A percentile compares a stretch with the other conserved stretches of the same genome.
Conservation (phyloP, 805 yeast genomes). For the Dipodascopsis uninucleata region DNA sequence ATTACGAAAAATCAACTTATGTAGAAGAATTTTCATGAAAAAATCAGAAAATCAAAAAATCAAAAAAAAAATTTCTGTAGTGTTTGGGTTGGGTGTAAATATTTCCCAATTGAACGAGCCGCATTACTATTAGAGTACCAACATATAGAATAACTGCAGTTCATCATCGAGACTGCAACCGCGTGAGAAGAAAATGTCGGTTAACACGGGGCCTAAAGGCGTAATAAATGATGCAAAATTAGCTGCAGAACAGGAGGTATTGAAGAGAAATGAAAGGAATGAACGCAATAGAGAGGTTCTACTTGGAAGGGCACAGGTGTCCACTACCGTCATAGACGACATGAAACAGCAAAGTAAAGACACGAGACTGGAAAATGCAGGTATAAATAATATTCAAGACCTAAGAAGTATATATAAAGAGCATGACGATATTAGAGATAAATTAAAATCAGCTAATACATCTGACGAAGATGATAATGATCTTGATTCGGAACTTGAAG, state of each 20-base stretch:
- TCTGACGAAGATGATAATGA: neutral
- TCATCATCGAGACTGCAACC: too few species aligned
- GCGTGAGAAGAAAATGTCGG: constrained; percentile 5
- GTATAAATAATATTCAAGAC: too few species aligned
- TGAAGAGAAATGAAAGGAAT: neutral
- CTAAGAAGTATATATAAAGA: too few species aligned
- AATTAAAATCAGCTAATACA: neutral
- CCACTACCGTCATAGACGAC: constrained; percentile 7
- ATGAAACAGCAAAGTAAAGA: constrained; percentile 1
- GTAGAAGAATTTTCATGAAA: constrained; percentile 1
- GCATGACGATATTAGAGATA: too few species aligned
- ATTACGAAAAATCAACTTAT: neutral
- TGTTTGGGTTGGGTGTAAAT: constrained; percentile 6
- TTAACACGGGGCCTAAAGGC: constrained; percentile 15
- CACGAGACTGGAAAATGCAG: neutral
- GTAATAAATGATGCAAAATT: constrained; percentile 6
- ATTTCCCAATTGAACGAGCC: constrained; percentile 4
- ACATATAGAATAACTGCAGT: too few species aligned
- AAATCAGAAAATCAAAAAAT: too few species aligned
- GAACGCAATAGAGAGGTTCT: neutral
- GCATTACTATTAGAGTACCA: neutral
- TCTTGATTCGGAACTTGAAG: constrained; percentile 7
- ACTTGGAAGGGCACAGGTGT: constrained; percentile 5
- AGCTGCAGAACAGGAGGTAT: constrained; percentile 2
- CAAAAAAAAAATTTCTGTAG: too few species aligned